Percentiles rank a stretch among this genome's conserved stretches.
phyloP scores from a whole-genome alignment of 106 monocot species.

The Dendrobium catenatum region DNA sequence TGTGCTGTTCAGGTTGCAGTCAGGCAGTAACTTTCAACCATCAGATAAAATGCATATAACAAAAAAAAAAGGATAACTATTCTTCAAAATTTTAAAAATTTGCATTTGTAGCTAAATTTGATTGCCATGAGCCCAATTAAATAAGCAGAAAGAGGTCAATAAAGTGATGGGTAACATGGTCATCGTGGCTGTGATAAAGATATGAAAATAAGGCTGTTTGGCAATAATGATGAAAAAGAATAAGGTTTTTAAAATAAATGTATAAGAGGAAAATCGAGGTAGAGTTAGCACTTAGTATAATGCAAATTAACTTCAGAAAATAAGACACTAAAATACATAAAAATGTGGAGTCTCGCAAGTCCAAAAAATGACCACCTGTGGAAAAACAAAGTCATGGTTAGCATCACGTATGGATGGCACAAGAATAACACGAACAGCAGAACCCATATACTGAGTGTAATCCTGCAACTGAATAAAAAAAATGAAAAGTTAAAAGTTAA shows the following conservation, averaged over 20 bases:
- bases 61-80: not conserved
- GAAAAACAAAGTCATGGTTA: slow-evolving; percentile 82
- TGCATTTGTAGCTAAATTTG: not conserved
- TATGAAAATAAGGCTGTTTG: not conserved
- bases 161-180: not conserved
- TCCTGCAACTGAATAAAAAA: slow-evolving; percentile 56
- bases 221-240: not conserved
- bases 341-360: not conserved
- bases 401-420: slow-evolving; percentile 96
- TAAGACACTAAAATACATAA: not conserved
- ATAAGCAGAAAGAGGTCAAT: not conserved
- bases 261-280: not conserved
- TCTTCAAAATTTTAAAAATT: not conserved
- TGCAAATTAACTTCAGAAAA: not conserved
- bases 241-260: not conserved
- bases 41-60: not conserved
- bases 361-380: slow-evolving; percentile 57
- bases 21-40: not conserved
- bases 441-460: slow-evolving; percentile 66
- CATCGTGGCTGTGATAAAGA: not conserved
- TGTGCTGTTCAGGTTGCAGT: not conserved
- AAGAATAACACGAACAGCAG: slow-evolving; percentile 59
- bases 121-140: slow-evolving; percentile 1
- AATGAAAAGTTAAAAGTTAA: not conserved
- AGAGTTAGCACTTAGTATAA: not conserved